Conservation (phyloP, 768 basidiomycete genomes). For the Lactarius akahatsu region DNA sequence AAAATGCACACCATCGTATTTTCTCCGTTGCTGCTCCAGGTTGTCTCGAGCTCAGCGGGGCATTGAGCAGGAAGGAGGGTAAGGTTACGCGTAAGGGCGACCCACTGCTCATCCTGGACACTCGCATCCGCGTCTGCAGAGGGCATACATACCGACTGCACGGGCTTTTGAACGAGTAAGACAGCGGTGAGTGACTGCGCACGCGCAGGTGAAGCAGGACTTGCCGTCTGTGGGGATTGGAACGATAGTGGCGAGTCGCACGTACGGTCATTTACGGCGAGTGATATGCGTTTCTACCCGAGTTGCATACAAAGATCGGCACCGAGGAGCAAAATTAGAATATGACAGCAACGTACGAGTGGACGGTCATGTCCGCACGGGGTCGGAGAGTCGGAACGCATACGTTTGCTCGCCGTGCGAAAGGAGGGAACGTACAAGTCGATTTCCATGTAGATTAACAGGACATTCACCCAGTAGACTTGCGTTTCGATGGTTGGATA, state of each 20-base stretch:
- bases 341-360: conserved; percentile 42
- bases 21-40: conserved; percentile 38
- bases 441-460: conserved; percentile 48
- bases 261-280: conserved; percentile 38
- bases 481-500: neutral
- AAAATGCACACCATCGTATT: conserved; percentile 42
- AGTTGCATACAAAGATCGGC: neutral
- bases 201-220: conserved; percentile 34
- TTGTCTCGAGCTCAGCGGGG: neutral
- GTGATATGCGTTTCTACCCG: conserved; percentile 55
- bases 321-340: neutral
- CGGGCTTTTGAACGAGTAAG: conserved; percentile 5
- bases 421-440: conserved; percentile 53
- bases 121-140: conserved; percentile 25
- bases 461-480: neutral
- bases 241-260: conserved; percentile 22
- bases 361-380: conserved; percentile 49
- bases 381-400: conserved; percentile 37
- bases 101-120: conserved; percentile 62
- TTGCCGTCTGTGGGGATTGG: conserved; percentile 25
- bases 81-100: conserved; percentile 63
- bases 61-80: conserved; percentile 41
- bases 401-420: conserved; percentile 33
- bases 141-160: neutral
- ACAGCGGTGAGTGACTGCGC: conserved; percentile 2